These are phyloP conservation scores for Ilex paraguariensis DNA, from an alignment of 305 asterid genomes.

Conservation along the genomic window DNA sequence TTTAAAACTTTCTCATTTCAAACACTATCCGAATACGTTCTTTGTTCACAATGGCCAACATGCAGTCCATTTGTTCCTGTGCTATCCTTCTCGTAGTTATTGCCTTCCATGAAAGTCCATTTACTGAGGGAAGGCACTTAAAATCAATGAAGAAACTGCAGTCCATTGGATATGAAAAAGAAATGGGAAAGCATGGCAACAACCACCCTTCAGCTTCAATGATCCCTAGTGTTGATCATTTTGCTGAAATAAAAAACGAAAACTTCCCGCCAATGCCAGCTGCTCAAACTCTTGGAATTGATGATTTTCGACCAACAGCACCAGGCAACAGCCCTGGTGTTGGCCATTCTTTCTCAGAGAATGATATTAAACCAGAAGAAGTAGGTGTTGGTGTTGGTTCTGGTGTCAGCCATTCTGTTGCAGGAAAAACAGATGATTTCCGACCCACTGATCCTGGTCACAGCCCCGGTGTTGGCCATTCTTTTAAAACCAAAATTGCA, in stretches of 20 bases:
- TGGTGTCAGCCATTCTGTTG: conserved; percentile 3
- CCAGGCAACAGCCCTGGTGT: conserved; percentile 69
- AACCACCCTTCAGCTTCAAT: not conserved
- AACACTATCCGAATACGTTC: not conserved
- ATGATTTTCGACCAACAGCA: conserved; percentile 32
- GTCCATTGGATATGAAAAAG: conserved; percentile 14
- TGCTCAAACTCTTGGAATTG: conserved; percentile 10
- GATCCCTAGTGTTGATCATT: no score
- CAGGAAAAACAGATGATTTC: conserved; percentile 22
- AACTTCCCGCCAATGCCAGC: conserved; percentile 15
- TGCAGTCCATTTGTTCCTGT: conserved; percentile 1
- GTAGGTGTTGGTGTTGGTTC: not conserved
- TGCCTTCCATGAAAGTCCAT: conserved; percentile 9
- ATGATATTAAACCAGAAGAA: conserved; percentile 8
- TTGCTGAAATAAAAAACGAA: conserved; percentile 4
- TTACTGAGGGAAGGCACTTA: conserved; percentile 28
- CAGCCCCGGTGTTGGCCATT: conserved; percentile 68
- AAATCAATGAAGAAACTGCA: conserved; percentile 14
- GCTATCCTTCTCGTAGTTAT: conserved; percentile 20
- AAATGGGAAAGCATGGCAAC: conserved; percentile 7
- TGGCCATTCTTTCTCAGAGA: conserved; percentile 34
- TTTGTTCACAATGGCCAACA: conserved; percentile 17
- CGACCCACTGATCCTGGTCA: conserved; percentile 47
- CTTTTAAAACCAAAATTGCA: conserved; percentile 13
- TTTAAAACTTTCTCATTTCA: not conserved